Conservation (phyloP, 345 rosid species). For the Salix exigua region DNA sequence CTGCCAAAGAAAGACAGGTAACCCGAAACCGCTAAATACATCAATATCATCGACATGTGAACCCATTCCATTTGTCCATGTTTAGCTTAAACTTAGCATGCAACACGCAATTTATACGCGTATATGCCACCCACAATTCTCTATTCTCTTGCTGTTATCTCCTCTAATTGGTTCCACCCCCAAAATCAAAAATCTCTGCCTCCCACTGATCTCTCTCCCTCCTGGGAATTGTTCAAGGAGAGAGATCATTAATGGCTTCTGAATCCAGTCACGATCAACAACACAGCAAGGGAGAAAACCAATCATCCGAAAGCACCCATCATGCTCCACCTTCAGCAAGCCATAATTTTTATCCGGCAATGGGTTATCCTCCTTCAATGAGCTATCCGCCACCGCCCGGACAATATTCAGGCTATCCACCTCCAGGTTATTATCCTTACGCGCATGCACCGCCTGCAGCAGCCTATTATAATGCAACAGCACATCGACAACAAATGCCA, state of each 20-base stretch:
- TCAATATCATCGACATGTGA: not conserved
- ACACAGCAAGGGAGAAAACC: conserved; percentile 1
- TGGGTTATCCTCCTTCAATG: conserved; percentile 34
- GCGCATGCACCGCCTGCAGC: conserved; percentile 39
- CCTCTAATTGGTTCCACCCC: not conserved
- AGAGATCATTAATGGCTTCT: conserved; percentile 19
- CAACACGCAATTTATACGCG: not conserved
- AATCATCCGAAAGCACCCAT: not conserved
- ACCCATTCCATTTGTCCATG: not conserved
- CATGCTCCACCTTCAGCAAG: not conserved
- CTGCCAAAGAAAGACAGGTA: not conserved
- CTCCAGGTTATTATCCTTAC: conserved; percentile 9
- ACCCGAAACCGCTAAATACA: not conserved
- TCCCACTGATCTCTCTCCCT: not conserved
- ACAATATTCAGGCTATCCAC: conserved; percentile 1
- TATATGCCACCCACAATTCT: not conserved
- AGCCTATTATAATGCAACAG: conserved; percentile 28
- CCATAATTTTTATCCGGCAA: not conserved
- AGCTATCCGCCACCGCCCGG: conserved; percentile 28
- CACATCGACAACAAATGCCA: conserved; percentile 14
- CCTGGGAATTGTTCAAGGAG: not conserved
- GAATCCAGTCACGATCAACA: conserved; percentile 11
- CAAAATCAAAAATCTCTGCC: not conserved
- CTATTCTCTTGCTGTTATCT: not conserved
- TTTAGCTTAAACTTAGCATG: not conserved